These are phyloP conservation scores for Cyclotella kingstonii DNA, from an alignment of 108 stramenopile species.

Conservation along the genomic window DNA sequence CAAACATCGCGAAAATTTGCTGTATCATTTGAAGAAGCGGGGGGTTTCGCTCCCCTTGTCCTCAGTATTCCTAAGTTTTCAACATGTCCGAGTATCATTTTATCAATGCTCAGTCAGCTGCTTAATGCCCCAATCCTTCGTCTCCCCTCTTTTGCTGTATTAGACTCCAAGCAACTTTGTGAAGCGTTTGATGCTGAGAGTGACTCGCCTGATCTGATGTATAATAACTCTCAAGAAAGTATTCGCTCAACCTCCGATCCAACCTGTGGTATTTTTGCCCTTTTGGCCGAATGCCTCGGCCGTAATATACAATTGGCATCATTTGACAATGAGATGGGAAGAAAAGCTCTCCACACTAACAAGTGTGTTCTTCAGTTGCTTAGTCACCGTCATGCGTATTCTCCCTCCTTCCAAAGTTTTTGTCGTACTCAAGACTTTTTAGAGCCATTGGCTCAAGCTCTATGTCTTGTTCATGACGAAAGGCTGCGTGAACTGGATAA, in stretches of 20 bases:
- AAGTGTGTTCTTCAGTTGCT: conserved; percentile 77
- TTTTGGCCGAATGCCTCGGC: conserved; percentile 85
- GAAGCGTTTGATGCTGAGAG: conserved; percentile 79
- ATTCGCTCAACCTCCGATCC: conserved; percentile 54
- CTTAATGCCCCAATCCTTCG: conserved; percentile 79
- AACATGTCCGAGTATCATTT: conserved; percentile 73
- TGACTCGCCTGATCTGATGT: conserved; percentile 47
- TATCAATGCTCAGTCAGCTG: conserved; percentile 80
- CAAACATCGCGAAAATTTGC: conserved; percentile 80
- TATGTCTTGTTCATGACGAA: conserved; percentile 76
- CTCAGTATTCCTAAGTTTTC: conserved; percentile 85
- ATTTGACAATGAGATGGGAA: conserved; percentile 61
- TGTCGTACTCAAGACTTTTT: conserved; percentile 74
- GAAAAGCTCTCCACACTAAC: conserved; percentile 75
- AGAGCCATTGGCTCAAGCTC: conserved; percentile 79
- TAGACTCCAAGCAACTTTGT: conserved; percentile 75
- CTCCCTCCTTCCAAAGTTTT: conserved; percentile 78
- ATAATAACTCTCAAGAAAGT: conserved; percentile 21
- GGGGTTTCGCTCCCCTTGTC: conserved; percentile 84
- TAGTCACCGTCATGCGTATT: conserved; percentile 68
- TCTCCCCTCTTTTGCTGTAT: conserved; percentile 65
- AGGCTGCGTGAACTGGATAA: conserved; percentile 49
- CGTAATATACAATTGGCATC: conserved; percentile 81
- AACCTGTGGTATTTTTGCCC: conserved; percentile 77
- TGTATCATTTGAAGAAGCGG: conserved; percentile 65